Evolutionary conservation across 1,284 basidiomycete genomes (phyloP).

Genomic region (Sporisorium exsertum): DNA sequence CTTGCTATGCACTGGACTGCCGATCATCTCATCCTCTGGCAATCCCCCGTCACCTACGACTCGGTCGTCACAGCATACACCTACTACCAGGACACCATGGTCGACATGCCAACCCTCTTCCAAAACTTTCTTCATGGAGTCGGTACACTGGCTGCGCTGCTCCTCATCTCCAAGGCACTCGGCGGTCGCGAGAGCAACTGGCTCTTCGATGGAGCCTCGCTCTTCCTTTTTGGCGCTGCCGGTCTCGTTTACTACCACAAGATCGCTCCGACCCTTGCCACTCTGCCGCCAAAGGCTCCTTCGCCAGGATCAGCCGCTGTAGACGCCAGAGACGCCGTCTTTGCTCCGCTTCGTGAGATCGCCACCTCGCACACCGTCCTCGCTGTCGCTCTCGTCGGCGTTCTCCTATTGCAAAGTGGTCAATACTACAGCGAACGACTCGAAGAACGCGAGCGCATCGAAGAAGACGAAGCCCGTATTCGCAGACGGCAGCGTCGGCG

Average conservation of each 20-base stretch:
- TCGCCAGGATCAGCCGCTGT: conserved; percentile 35
- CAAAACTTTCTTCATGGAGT: conserved; percentile 44
- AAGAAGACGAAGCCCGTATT: conserved; percentile 65
- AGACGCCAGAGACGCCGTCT: conserved; percentile 41
- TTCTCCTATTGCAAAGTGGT: conserved; percentile 66
- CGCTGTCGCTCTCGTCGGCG: conserved; percentile 65
- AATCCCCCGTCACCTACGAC: conserved; percentile 56
- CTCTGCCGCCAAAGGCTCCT: conserved; percentile 45
- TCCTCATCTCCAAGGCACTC: conserved; percentile 58
- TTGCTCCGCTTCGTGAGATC: conserved; percentile 62
- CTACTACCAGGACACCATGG: conserved; percentile 63
- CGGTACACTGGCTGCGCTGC: conserved; percentile 41
- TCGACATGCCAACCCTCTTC: conserved; percentile 51
- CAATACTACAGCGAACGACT: conserved; percentile 68
- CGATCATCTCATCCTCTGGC: conserved; percentile 67
- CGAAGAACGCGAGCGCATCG: conserved; percentile 66
- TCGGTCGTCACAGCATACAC: conserved; percentile 61
- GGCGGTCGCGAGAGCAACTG: conserved; percentile 66
- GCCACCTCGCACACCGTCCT: conserved; percentile 65
- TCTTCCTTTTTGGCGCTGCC: conserved; percentile 66
- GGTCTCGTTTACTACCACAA: conserved; percentile 63
- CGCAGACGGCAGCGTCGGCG: conserved; percentile 56
- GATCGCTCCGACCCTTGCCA: conserved; percentile 55
- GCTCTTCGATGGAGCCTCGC: conserved; percentile 68
- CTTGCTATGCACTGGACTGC: conserved; percentile 68